phyloP scores from a whole-genome alignment of 495 filamentous ascomycete genomes.

The Penicillium parvum region DNA sequence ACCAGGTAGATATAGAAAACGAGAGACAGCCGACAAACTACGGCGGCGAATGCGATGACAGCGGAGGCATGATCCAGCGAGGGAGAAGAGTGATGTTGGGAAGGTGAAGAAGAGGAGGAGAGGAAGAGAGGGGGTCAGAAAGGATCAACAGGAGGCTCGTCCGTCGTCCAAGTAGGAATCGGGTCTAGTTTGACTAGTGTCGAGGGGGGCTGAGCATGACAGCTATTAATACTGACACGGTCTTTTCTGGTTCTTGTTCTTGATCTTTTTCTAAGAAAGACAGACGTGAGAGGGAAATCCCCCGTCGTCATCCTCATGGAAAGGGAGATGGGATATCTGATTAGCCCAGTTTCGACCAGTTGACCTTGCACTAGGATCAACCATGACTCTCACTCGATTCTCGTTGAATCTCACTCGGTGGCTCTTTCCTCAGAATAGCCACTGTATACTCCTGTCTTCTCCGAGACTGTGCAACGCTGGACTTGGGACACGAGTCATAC shows the following conservation, averaged over 20 bases:
- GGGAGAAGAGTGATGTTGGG: slow-evolving; percentile 13
- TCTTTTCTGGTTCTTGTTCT: not conserved
- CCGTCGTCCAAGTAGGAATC: slow-evolving; percentile 14
- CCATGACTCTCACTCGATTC: not conserved
- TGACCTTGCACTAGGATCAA: slow-evolving; percentile 1
- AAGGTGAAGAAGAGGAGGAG: slow-evolving; percentile 18
- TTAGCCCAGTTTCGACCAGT: not conserved
- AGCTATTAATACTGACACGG: slow-evolving; percentile 3
- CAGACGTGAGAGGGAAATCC: too few relatives aligned
- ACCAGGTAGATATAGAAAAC: slow-evolving; percentile 4
- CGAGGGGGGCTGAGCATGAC: slow-evolving; percentile 20
- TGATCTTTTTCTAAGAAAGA: not conserved
- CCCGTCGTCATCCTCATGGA: slow-evolving; percentile 6
- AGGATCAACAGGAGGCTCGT: slow-evolving; percentile 27
- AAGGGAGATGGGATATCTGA: not conserved
- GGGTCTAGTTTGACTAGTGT: slow-evolving; percentile 24
- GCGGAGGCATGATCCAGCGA: slow-evolving; percentile 36
- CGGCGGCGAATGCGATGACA: slow-evolving; percentile 34
- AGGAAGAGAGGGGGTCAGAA: slow-evolving; percentile 12
- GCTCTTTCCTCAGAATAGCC: slow-evolving; percentile 4
- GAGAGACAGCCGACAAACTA: slow-evolving; percentile 26
- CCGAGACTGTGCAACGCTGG: slow-evolving; percentile 7
- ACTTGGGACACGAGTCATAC: not conserved
- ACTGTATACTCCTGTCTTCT: too few relatives aligned
- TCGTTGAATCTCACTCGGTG: not conserved